Conservation (phyloP, 1,284 basidiomycete species). For the Phenoliferia sp. region DNA sequence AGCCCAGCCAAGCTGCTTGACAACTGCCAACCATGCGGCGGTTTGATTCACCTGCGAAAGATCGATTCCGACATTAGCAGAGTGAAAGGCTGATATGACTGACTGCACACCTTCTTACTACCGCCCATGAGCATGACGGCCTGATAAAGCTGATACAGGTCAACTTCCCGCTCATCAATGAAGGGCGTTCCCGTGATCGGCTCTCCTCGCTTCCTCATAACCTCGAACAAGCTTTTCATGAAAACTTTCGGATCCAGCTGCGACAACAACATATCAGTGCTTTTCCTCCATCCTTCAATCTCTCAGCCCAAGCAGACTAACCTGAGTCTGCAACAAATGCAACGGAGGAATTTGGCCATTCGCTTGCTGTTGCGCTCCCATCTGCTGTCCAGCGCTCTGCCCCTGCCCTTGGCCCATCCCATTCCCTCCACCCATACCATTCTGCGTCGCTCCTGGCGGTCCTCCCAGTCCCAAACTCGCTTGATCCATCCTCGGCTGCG, state of each 20-base stretch:
- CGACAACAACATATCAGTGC: neutral
- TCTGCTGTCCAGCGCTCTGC: conserved; percentile 1
- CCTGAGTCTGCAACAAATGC: conserved; percentile 18
- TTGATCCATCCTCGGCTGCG: neutral
- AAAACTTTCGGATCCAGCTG: conserved; percentile 33
- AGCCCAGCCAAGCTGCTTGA: conserved; percentile 26
- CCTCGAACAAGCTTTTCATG: conserved; percentile 35
- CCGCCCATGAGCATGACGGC: conserved; percentile 29
- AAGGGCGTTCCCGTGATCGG: conserved; percentile 31
- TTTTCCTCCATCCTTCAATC: too few species aligned
- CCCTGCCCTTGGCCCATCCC: neutral
- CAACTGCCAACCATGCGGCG: conserved; percentile 31
- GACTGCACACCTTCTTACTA: conserved; percentile 8
- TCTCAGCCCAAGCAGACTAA: too few species aligned
- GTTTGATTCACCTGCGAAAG: conserved; percentile 23
- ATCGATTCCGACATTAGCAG: neutral
- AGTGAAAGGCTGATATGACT: neutral
- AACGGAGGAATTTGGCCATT: too few species aligned
- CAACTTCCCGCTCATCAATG: conserved; percentile 33
- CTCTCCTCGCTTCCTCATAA: conserved; percentile 34
- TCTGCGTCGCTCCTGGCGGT: too few species aligned
- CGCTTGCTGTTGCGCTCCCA: too few species aligned
- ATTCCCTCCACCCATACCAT: too few species aligned
- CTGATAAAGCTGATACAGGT: conserved; percentile 34
- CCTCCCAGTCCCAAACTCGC: neutral